A percentile compares a stretch with the other conserved stretches of the same genome.
Evolutionary conservation across 768 basidiomycete genomes (phyloP).

Genomic region (Suillus spraguei): DNA sequence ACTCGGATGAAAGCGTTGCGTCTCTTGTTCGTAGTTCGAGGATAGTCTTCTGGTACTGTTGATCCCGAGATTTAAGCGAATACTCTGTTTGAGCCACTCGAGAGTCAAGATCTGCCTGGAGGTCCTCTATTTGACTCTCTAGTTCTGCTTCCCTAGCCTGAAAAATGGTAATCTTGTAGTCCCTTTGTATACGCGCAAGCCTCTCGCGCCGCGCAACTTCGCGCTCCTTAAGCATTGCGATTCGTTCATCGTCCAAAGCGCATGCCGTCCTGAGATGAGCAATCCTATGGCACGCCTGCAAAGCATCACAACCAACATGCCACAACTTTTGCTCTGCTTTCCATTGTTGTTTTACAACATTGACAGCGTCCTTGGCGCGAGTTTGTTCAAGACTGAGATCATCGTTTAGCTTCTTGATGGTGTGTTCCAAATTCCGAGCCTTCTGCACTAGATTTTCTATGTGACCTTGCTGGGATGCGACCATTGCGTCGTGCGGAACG

Average conservation of each 20-base stretch:
- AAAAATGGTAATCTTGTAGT: slow-evolving; percentile 69
- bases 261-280: slow-evolving; percentile 60
- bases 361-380: slow-evolving; percentile 39
- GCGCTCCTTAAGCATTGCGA: slow-evolving; percentile 53
- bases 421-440: slow-evolving; percentile 65
- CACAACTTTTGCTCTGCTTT: slow-evolving; percentile 57
- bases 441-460: slow-evolving; percentile 75
- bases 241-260: slow-evolving; percentile 56
- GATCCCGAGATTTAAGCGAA: slow-evolving; percentile 21
- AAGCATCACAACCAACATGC: slow-evolving; percentile 62
- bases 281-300: slow-evolving; percentile 65
- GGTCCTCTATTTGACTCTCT: slow-evolving; percentile 50
- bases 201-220: slow-evolving; percentile 59
- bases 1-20: slow-evolving; percentile 35
- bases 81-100: slow-evolving; percentile 19
- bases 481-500: slow-evolving; percentile 48
- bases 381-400: slow-evolving; percentile 47
- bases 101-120: slow-evolving; percentile 50
- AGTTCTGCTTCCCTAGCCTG: slow-evolving; percentile 63
- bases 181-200: slow-evolving; percentile 59
- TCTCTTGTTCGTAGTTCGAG: slow-evolving; percentile 35
- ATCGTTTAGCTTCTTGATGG: slow-evolving; percentile 54
- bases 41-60: slow-evolving; percentile 31
- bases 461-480: slow-evolving; percentile 63
- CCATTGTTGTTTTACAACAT: slow-evolving; percentile 40